Percentiles rank a stretch among this genome's conserved stretches.
phyloP scores from a whole-genome alignment of 23 red algal genomes.

The Rhodosorus marinus region DNA sequence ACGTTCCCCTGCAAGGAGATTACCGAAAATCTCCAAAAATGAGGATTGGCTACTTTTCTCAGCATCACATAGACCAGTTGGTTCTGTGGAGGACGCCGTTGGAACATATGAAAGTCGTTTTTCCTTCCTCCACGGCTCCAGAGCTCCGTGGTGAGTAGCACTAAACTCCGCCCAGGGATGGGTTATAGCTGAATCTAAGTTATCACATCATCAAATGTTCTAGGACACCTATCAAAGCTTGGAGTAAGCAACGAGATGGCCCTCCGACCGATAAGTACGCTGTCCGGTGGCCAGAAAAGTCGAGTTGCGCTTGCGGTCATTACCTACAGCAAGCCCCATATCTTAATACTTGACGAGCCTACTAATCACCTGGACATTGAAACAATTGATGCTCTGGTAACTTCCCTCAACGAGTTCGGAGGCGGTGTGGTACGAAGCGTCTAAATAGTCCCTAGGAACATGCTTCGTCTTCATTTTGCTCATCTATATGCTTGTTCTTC shows the following conservation, averaged over 20 bases:
- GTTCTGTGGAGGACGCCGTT: slow-evolving; percentile 72
- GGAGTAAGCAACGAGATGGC: slow-evolving; percentile 58
- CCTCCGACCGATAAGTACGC: slow-evolving; percentile 62
- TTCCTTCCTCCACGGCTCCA: slow-evolving; percentile 40
- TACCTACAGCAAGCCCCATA: slow-evolving; percentile 5
- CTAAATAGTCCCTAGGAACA: too few relatives aligned
- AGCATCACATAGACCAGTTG: slow-evolving; percentile 89
- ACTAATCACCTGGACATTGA: slow-evolving; percentile 44
- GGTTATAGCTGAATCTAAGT: too few relatives aligned
- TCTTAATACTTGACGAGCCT: slow-evolving; percentile 29
- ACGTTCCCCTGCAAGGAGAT: slow-evolving; percentile 44
- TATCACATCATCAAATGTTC: too few relatives aligned
- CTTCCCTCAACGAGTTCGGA: slow-evolving; percentile 78
- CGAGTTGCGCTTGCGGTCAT: slow-evolving; percentile 28
- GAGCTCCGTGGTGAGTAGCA: too few relatives aligned
- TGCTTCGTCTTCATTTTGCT: too few relatives aligned
- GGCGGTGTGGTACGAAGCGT: slow-evolving; percentile 76
- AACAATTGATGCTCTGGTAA: slow-evolving; percentile 63
- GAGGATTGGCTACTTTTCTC: slow-evolving; percentile 82
- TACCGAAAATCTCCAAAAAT: slow-evolving; percentile 58
- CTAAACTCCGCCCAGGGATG: too few relatives aligned
- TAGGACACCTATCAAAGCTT: slow-evolving; percentile 48
- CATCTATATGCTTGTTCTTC: too few relatives aligned
- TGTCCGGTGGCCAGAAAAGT: slow-evolving; percentile 82
- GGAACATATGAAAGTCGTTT: slow-evolving; percentile 75